phyloP scores from a whole-genome alignment of 148 eudicot genomes.

The Cornus kousa region DNA sequence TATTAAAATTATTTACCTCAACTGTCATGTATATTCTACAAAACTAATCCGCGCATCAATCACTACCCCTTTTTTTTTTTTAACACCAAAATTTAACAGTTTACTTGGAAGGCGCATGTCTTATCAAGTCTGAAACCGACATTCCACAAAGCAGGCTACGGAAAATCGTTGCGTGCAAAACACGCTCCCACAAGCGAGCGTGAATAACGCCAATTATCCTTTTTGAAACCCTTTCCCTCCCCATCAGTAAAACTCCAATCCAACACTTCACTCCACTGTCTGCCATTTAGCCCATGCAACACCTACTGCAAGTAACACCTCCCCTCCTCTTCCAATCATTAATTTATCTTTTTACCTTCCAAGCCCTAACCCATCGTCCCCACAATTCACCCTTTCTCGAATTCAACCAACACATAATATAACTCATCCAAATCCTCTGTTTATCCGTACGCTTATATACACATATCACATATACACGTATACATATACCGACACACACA shows the following conservation, averaged over 20 bases:
- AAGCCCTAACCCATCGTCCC: conserved; percentile 3
- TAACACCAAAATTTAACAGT: no score
- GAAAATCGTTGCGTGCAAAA: no score
- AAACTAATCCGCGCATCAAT: no score
- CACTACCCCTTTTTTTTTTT: no score
- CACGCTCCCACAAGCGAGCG: background rate
- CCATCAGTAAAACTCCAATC: background rate
- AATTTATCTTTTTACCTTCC: background rate
- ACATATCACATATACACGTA: no score
- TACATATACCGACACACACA: background rate
- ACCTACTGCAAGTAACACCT: background rate
- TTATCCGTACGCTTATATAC: background rate
- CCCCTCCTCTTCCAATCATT: background rate
- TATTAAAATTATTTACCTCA: no score
- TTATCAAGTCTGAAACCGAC: no score
- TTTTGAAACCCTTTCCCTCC: background rate
- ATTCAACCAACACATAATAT: no score
- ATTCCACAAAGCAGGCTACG: no score
- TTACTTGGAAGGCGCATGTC: no score
- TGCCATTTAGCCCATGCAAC: background rate
- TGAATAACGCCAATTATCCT: background rate
- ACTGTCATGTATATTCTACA: no score
- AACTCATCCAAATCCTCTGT: background rate
- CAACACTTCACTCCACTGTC: background rate
- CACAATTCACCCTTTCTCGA: background rate